A percentile compares a stretch with the other conserved stretches of the same genome.
These are phyloP conservation scores for Aspergillus amoenus DNA, from an alignment of 2,329 filamentous ascomycete genomes.

Conservation along the genomic window DNA sequence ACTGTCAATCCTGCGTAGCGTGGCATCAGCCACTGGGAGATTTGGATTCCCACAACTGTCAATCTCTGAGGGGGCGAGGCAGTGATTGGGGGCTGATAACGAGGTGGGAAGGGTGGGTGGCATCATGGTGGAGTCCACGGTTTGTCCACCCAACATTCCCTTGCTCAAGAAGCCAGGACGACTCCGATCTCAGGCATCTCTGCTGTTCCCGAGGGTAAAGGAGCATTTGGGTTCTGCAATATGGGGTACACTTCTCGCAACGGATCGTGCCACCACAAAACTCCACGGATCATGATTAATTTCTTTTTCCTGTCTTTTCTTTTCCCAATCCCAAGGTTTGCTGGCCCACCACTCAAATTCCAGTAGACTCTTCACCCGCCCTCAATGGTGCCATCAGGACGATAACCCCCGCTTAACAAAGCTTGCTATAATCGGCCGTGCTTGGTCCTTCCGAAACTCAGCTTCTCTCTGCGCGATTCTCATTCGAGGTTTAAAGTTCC, in stretches of 20 bases:
- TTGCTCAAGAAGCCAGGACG: background rate
- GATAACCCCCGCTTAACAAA: background rate
- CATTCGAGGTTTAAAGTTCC: background rate
- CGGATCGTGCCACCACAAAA: slow-evolving; percentile 5
- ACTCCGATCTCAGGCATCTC: background rate
- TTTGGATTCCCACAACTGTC: slow-evolving; percentile 1
- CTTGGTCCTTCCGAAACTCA: slow-evolving; percentile 1
- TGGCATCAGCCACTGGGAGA: slow-evolving; percentile 14
- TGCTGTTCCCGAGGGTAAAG: slow-evolving; percentile 1
- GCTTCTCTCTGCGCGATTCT: background rate
- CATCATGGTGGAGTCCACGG: slow-evolving; percentile 2
- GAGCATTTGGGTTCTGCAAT: slow-evolving; percentile 13
- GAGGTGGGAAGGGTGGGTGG: slow-evolving; percentile 4
- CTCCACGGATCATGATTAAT: background rate
- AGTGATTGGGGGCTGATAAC: slow-evolving; percentile 8
- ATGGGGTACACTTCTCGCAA: slow-evolving; percentile 5
- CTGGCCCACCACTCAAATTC: background rate
- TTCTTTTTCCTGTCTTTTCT: background rate
- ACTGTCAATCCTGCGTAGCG: slow-evolving; percentile 6
- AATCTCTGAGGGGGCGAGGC: background rate
- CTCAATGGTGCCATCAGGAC: background rate
- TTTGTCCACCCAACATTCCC: background rate
- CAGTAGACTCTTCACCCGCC: background rate
- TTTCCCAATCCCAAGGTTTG: background rate
- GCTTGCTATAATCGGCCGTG: background rate